These are phyloP conservation scores for Coniochaeta sp. DNA, from an alignment of 2,329 filamentous ascomycete species.

Conservation along the genomic window DNA sequence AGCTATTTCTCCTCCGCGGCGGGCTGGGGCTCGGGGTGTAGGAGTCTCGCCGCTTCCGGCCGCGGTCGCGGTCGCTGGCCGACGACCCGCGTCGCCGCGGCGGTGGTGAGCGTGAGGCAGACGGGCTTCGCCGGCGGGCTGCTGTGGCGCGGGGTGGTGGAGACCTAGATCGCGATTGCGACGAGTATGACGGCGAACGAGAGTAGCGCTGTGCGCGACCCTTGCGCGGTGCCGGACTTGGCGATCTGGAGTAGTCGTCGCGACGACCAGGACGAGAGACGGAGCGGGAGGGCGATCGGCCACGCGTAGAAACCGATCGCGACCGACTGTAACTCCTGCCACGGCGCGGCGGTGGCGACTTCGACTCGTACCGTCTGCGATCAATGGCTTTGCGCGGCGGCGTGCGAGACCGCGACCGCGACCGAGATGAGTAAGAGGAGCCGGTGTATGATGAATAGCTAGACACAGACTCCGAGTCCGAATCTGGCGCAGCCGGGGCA, in stretches of 20 bases:
- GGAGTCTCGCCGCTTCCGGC: not conserved
- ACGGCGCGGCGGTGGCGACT: slow-evolving; percentile 15
- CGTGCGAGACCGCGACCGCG: slow-evolving; percentile 37
- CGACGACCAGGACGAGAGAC: slow-evolving; percentile 15
- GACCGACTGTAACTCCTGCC: slow-evolving; percentile 10
- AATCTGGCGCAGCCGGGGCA: slow-evolving; percentile 51
- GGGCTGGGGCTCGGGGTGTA: not conserved
- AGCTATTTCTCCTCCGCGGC: not conserved
- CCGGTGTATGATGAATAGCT: slow-evolving; percentile 71
- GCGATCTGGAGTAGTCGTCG: slow-evolving; percentile 6
- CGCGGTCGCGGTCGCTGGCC: not conserved
- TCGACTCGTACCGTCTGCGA: slow-evolving; percentile 26
- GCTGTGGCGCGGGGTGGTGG: slow-evolving; percentile 2
- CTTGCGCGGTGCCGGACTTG: not conserved
- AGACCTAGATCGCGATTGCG: slow-evolving; percentile 8
- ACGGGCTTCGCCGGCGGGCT: not conserved
- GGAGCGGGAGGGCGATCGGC: slow-evolving; percentile 11
- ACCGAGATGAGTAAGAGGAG: slow-evolving; percentile 49
- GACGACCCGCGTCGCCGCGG: not conserved
- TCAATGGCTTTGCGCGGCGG: slow-evolving; percentile 25
- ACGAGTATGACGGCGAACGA: slow-evolving; percentile 7
- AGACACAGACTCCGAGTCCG: slow-evolving; percentile 64
- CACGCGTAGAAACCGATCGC: slow-evolving; percentile 20
- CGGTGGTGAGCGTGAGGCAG: not conserved
- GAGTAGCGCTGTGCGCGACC: not conserved